Base-by-base conservation (phyloP, 192 early-diverging fungal genomes). In the Backusella westeae region DNA sequence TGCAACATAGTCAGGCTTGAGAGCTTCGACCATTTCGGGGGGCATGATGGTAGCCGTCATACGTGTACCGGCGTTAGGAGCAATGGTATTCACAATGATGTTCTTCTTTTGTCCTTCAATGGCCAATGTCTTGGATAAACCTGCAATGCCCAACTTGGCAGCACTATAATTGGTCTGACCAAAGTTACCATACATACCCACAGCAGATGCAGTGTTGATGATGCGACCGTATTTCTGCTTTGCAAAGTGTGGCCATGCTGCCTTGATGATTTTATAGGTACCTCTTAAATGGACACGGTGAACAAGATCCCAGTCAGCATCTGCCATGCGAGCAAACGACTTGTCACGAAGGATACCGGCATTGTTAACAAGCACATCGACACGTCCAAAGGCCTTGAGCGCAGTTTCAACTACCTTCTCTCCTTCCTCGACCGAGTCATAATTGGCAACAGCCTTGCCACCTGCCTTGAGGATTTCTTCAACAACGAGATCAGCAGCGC, bases 31-130 rank as follows among this genome's bases (percentile, higher is more conserved):
- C 81, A 98, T 92, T 69, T 99, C 97, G 21, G 94, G 94, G 4
- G 97, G 96, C 90, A 98, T 90, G 73, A 99, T 86, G 59, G 97
- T 98, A 74, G 96, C 97, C 6, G 97, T 98, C 97, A 99, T 99
- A 46, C 91, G 87, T 6, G 97, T 98, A 41, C 96, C 97, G 12
- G 97, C 97, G 78, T 96, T 98, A 73, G 97, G 97, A 52, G 96
- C 97, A 85, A 99, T 96, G 69, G 94, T 92, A 82, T 99, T 98
- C 67, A 88, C 89, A 73, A 96, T 82, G 83, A 99, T 99, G 81
- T 96, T 96, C 82, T 91, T 88, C 79, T 93, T 92, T 75, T 86
- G 84, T 70, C 97, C 97, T 85, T 99, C 97, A 5, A 95, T 78
- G 49, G 97, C 96, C 73, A 98, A 86, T n/a, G 95, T 95, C 85